Evolutionary conservation across 192 early-diverging fungal species (phyloP).

Genomic region (Backusella tuberculispora): DNA sequence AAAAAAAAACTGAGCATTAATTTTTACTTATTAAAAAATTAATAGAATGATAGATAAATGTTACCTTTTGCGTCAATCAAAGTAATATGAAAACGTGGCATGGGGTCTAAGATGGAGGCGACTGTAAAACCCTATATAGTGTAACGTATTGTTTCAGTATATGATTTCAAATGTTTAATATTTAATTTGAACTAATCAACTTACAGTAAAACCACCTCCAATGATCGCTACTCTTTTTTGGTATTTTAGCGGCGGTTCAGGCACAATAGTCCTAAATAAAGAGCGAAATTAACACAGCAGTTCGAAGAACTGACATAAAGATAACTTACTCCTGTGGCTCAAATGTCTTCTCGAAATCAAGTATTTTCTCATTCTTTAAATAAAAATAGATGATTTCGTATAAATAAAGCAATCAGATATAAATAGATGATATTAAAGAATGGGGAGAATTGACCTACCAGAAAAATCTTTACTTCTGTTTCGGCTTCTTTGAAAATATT

Average conservation of each 20-base stretch:
- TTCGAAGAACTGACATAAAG: background rate
- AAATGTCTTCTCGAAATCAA: background rate
- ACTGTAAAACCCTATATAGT: slow-evolving; percentile 42
- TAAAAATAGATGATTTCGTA: background rate
- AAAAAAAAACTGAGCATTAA: background rate
- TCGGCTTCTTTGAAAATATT: slow-evolving; percentile 29
- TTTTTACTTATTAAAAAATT: background rate
- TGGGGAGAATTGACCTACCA: slow-evolving; percentile 21
- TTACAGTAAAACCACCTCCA: slow-evolving; percentile 48
- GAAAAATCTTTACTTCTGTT: slow-evolving; percentile 24
- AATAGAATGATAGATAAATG: background rate
- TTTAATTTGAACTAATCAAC: background rate
- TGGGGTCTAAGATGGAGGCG: slow-evolving; percentile 42
- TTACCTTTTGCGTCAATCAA: slow-evolving; percentile 45
- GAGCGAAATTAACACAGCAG: background rate
- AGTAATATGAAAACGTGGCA: slow-evolving; percentile 43
- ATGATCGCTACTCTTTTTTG: slow-evolving; percentile 44
- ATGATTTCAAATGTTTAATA: background rate
- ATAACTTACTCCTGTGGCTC: slow-evolving; percentile 14
- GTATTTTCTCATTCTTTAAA: slow-evolving; percentile 13
- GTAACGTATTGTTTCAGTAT: background rate
- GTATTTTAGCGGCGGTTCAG: slow-evolving; percentile 4
- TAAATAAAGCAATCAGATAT: background rate
- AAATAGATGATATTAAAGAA: background rate
- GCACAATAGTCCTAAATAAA: background rate